Evolutionary conservation across 2,329 filamentous ascomycete genomes (phyloP).

Genomic region (Botrytis tulipae): DNA sequence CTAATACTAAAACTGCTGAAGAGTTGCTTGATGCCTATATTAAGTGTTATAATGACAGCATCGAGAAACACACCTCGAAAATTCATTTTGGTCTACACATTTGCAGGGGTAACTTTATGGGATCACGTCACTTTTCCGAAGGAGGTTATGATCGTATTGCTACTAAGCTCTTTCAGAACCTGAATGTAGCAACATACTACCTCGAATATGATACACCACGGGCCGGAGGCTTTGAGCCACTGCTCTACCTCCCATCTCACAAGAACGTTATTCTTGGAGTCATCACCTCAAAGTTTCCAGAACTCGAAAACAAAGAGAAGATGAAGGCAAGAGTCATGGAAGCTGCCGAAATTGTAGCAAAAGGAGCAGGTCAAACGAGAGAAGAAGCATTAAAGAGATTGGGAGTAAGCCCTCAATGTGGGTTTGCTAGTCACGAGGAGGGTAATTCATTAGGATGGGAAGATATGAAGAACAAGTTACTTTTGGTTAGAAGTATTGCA

Average conservation of each 20-base stretch:
- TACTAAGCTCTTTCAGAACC: constrained; percentile 61
- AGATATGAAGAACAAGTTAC: constrained; percentile 72
- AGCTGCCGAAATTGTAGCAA: constrained; percentile 67
- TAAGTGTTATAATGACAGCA: constrained; percentile 70
- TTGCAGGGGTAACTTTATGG: constrained; percentile 68
- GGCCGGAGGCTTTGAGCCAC: constrained; percentile 64
- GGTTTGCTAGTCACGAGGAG: constrained; percentile 46
- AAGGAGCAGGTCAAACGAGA: constrained; percentile 61
- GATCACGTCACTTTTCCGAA: constrained; percentile 64
- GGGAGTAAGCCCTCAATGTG: constrained; percentile 69
- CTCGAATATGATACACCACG: constrained; percentile 67
- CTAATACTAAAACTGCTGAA: constrained; percentile 62
- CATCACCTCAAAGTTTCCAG: constrained; percentile 60
- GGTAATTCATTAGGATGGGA: constrained; percentile 68
- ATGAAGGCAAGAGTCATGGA: constrained; percentile 57
- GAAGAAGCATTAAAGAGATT: constrained; percentile 69
- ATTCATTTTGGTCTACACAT: constrained; percentile 79
- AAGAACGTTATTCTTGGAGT: constrained; percentile 66
- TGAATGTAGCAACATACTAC: constrained; percentile 66
- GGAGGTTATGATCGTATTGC: constrained; percentile 67
- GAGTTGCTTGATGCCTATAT: constrained; percentile 75
- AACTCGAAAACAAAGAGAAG: constrained; percentile 62
- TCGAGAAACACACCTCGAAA: constrained; percentile 61
- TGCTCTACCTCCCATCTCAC: constrained; percentile 57
- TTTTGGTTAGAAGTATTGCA: constrained; percentile 68